Evolutionary conservation across 2,329 filamentous ascomycete species (phyloP), one percentile per base, ranked within the genome.

Genomic region (Apiospora aurea): DNA sequence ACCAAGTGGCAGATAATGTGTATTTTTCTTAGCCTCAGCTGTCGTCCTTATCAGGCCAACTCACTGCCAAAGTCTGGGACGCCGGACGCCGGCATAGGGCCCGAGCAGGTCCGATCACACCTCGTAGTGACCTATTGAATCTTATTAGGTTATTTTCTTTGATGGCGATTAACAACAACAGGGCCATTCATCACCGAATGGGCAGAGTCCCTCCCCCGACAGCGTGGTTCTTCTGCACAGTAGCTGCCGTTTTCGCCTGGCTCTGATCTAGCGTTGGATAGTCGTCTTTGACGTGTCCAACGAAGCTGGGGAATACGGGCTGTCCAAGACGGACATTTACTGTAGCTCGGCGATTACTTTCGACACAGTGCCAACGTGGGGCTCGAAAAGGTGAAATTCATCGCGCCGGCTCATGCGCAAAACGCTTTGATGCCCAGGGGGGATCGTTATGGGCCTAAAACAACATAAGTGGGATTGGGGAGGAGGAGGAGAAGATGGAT

Each of bases 361-460:
- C 53, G 8, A 64, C 29, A 29, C 29, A 61, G 29, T 18, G 53
- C 53, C 16, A 64, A 41, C 57, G 57, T 64, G 57, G 57, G 34
- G 57, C 57, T 29, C 34, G 1, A 5, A 24, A n/a, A 64, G 57
- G 29, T 41, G 57, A 64, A 64, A 1, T 24, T 64, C 57, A 64
- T 41, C 57, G n/a, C 57, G 57, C 34, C 21, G 57, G 34, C 57
- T 64, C 57, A 64, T 64, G 57, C 34, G 46, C 10, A 61, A 64
- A n/a, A 64, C 57, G 57, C 57, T 64, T 64, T 64, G 57, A 64
- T 64, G 57, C 7, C 13, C 57, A 64, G 57, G 57, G 29, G 53
- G 51, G 26, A 7, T 2, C 29, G 18, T 61, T 26, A 61, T 21
- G 29, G 57, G 34, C 57, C 57, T 41, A 41, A 64, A 64, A 41